phyloP scores from a whole-genome alignment of 176 grass and related monocot species.

The Dactylis glomerata region DNA sequence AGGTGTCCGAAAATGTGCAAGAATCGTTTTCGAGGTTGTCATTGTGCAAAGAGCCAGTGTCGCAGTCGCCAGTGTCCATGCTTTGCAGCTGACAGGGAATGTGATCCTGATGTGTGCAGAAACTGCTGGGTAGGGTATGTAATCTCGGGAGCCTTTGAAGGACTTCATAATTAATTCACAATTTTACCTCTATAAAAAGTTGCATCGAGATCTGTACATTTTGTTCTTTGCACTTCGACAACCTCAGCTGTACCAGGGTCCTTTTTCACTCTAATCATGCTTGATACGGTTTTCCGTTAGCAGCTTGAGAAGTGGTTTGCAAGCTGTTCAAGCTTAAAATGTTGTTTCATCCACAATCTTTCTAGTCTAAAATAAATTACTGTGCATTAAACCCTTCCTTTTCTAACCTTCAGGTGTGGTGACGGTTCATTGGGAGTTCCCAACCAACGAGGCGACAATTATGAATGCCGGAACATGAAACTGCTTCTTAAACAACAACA shows the following conservation, averaged over 20 bases:
- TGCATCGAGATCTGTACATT: background rate
- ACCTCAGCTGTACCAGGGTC: background rate
- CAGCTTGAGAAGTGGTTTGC: background rate
- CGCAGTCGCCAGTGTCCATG: slow-evolving; percentile 97
- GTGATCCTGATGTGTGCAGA: slow-evolving; percentile 97
- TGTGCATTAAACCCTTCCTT: slow-evolving; percentile 12
- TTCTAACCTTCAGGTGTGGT: slow-evolving; percentile 62
- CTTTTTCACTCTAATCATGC: background rate
- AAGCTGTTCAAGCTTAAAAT: background rate
- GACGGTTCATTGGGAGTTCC: slow-evolving; percentile 94
- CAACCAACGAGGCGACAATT: slow-evolving; percentile 95
- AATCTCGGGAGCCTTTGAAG: background rate
- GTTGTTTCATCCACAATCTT: background rate
- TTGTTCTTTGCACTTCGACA: slow-evolving; percentile 23
- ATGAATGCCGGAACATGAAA: slow-evolving; percentile 99
- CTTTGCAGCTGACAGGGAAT: slow-evolving; percentile 98
- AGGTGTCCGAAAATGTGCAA: slow-evolving; percentile 98
- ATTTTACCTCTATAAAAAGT: slow-evolving; percentile 20
- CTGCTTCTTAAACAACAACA: slow-evolving; percentile 95
- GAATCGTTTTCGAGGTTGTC: slow-evolving; percentile 94
- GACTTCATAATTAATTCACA: background rate
- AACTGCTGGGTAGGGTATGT: slow-evolving; percentile 98
- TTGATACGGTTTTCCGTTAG: background rate
- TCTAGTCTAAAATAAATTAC: slow-evolving; percentile 9
- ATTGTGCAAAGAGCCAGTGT: slow-evolving; percentile 97